phyloP scores from a whole-genome alignment of 2,329 filamentous ascomycete species.

The Trichoderma atroviride region DNA sequence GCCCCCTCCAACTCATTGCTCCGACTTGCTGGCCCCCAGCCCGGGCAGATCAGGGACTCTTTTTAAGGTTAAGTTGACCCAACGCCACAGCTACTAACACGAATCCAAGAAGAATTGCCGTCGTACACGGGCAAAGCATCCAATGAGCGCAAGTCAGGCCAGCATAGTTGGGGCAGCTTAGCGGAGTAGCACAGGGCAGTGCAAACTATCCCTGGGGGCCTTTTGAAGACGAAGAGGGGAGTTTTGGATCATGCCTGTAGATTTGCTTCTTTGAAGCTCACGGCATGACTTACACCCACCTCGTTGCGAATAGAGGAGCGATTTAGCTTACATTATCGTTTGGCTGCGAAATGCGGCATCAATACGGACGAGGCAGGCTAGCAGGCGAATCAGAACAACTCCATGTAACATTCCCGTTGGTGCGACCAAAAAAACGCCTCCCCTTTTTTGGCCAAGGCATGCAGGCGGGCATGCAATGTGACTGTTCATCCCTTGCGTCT shows the following conservation, averaged over 20 bases:
- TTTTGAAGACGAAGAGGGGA: not conserved
- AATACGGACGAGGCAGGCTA: not conserved
- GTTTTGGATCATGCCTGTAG: not conserved
- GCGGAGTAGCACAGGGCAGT: constrained; percentile 22
- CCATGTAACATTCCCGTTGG: not conserved
- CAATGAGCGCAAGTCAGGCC: not conserved
- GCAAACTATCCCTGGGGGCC: not conserved
- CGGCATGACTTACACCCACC: not conserved
- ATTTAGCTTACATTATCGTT: not conserved
- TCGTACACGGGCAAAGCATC: not conserved
- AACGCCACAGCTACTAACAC: not conserved
- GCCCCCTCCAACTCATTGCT: not conserved
- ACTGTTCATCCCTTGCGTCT: constrained; percentile 12
- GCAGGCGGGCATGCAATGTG: not conserved
- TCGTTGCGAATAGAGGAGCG: not conserved
- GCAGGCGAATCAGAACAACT: not conserved
- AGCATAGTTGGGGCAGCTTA: not conserved
- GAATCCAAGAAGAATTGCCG: not conserved
- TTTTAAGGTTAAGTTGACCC: constrained; percentile 22
- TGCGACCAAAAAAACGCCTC: not conserved
- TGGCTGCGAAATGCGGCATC: not conserved
- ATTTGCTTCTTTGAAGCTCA: not conserved
- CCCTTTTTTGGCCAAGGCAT: not conserved
- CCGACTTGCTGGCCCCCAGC: not conserved
- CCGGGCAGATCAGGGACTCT: constrained; percentile 11